Evolutionary conservation across 2,329 filamentous ascomycete genomes (phyloP).

Genomic region (Chalaropsis ovoidea): DNA sequence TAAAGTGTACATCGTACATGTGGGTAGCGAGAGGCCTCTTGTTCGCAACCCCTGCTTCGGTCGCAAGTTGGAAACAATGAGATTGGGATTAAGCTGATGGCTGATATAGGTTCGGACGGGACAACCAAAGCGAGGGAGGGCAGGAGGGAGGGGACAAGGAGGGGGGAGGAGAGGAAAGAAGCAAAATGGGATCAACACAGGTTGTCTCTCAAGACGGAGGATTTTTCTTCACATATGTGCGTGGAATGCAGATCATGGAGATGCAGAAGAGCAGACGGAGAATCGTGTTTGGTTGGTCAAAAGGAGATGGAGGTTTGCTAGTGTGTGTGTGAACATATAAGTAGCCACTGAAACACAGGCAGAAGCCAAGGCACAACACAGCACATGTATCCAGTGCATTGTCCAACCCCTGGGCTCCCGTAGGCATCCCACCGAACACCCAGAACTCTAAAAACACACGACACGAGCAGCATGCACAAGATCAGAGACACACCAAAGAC

Average conservation of each 20-base stretch:
- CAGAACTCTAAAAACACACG: neutral
- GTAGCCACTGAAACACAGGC: neutral
- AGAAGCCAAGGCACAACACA: too few relatives aligned
- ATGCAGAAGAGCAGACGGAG: neutral
- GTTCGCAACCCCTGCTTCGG: neutral
- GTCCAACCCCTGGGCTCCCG: too few relatives aligned
- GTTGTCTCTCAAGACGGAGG: neutral
- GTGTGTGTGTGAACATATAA: neutral
- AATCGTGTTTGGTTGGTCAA: neutral
- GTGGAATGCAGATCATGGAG: neutral
- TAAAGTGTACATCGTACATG: too few relatives aligned
- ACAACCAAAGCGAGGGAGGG: neutral
- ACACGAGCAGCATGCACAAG: neutral
- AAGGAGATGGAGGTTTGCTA: neutral
- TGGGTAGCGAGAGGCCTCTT: neutral
- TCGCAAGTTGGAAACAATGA: neutral
- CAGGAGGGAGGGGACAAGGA: neutral
- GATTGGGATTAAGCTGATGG: neutral
- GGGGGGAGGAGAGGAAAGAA: neutral
- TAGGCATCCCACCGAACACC: too few relatives aligned
- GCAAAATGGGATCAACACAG: neutral
- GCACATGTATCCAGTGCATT: too few relatives aligned
- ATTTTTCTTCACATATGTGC: neutral
- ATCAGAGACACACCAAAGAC: slow-evolving; percentile 1
- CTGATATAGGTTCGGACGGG: neutral